These are phyloP conservation scores for Tylopilus sp. DNA, from an alignment of 1,284 basidiomycete genomes.

Conservation along the genomic window DNA sequence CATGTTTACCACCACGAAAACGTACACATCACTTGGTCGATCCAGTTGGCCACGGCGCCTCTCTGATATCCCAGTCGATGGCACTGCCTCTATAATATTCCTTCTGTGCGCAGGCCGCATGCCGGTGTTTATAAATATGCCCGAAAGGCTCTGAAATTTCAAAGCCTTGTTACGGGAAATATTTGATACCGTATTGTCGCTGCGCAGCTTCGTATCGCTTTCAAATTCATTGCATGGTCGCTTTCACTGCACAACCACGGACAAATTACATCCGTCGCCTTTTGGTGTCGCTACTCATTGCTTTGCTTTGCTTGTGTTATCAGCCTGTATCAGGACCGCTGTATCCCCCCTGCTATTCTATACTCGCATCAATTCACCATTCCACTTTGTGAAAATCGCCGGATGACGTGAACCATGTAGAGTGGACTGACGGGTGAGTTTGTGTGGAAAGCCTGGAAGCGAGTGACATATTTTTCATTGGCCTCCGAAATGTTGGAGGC, in stretches of 20 bases:
- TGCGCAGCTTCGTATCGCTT: slow-evolving; percentile 13
- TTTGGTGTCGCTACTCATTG: slow-evolving; percentile 10
- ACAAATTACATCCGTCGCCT: slow-evolving; percentile 17
- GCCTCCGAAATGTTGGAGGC: not conserved
- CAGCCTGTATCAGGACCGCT: slow-evolving; percentile 26
- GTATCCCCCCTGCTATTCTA: slow-evolving; percentile 22
- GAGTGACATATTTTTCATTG: slow-evolving; percentile 9
- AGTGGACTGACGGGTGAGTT: slow-evolving; percentile 2
- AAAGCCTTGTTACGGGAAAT: slow-evolving; percentile 9
- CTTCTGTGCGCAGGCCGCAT: slow-evolving; percentile 15
- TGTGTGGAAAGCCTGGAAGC: slow-evolving; percentile 15
- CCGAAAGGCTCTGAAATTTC: slow-evolving; percentile 16
- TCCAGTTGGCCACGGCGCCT: slow-evolving; percentile 40
- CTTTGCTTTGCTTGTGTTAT: slow-evolving; percentile 21
- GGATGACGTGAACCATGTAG: slow-evolving; percentile 17
- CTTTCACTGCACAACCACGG: slow-evolving; percentile 14
- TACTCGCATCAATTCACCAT: slow-evolving; percentile 14
- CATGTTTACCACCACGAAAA: slow-evolving; percentile 55
- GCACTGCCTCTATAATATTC: slow-evolving; percentile 36
- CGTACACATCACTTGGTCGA: slow-evolving; percentile 61
- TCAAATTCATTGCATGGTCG: slow-evolving; percentile 20
- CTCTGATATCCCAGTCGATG: slow-evolving; percentile 51
- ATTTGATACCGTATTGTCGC: slow-evolving; percentile 14
- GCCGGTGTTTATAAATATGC: slow-evolving; percentile 21
- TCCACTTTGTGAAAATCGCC: slow-evolving; percentile 23